Base-by-base conservation (phyloP, 2,329 filamentous ascomycete genomes). In the Cladosporium velox region DNA sequence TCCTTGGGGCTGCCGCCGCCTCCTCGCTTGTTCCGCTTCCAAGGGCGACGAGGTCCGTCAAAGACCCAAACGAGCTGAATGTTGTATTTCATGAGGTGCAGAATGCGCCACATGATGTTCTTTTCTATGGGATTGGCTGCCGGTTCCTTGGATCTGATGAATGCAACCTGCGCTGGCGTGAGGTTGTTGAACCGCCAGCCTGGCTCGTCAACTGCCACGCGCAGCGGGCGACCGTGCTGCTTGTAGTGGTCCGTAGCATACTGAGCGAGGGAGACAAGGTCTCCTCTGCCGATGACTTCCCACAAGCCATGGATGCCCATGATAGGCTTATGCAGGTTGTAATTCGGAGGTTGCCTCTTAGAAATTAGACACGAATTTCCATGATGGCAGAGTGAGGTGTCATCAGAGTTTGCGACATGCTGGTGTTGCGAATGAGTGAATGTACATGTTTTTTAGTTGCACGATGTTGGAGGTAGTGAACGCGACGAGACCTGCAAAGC, bases 21-120 rank as follows among this genome's bases (percentile, higher is more conserved):
- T 0, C 72, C 71, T 38, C 70, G 59, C 49, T 77, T 68, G 11
- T 73, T 72, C 15, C 76, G 69, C 68, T 82, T 79, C 72, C 74
- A 71, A 0, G 78, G 77, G 65, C 75, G 80, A 18, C 80, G 78
- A 11, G 82, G 76, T 0, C 85, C 84, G 65, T 87, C 85, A 67
- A 85, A 86, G 3, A 87, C 80, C 65, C 87, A 86, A 7, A 86
- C 69, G 1, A 84, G 77, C 49, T 84, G 79, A 6, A 87, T 81
- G 18, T 84, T 80, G 6, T 83, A 77, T 24, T 79, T 79, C 30
- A 85, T 76, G 1, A 86, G 77, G 4, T 80, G 78, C 59, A 82
- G 72, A 67, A 84, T 74, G 7, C 78, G 76, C 68, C 74, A 79
- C 35, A 82, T 74, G 57, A 81, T 79, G 3, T 70, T 67, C 64